Evolutionary conservation across 1,139 yeast genomes (phyloP).

Genomic region (Hansenula lynferdii): DNA sequence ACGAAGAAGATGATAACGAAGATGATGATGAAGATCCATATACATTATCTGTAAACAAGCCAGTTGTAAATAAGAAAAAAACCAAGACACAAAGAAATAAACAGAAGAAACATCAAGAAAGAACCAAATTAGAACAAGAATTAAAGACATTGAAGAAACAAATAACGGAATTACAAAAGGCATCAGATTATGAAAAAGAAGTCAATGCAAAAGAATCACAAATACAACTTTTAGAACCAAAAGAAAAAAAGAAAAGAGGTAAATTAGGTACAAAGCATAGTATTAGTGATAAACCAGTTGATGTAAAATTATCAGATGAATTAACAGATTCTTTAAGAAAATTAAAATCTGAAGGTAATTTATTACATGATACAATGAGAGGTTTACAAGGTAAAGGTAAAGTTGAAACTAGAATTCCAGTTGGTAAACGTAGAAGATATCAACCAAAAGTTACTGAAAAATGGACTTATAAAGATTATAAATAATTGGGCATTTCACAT

Average conservation of each 20-base stretch:
- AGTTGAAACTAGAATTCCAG: conserved; percentile 78
- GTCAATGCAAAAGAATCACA: conserved; percentile 24
- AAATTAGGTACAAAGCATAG: conserved; percentile 49
- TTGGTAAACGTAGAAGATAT: conserved; percentile 59
- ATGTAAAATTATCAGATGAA: conserved; percentile 87
- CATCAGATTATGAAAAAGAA: conserved; percentile 45
- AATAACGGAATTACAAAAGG: conserved; percentile 51
- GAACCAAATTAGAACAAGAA: conserved; percentile 48
- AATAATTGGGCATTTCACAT: conserved; percentile 29
- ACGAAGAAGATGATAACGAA: conserved; percentile 31
- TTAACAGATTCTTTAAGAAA: conserved; percentile 79
- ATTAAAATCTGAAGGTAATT: conserved; percentile 87
- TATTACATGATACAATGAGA: conserved; percentile 78
- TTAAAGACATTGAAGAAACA: conserved; percentile 53
- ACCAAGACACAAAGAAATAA: conserved; percentile 74
- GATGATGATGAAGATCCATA: conserved; percentile 26
- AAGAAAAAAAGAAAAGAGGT: conserved; percentile 28
- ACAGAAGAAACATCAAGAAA: conserved; percentile 61
- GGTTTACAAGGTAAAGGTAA: conserved; percentile 80
- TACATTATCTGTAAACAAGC: conserved; percentile 59
- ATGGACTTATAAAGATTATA: conserved; percentile 89
- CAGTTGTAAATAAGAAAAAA: conserved; percentile 66
- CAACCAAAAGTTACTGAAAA: conserved; percentile 78
- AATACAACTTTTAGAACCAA: conserved; percentile 22
- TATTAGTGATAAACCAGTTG: conserved; percentile 61